Conservation (phyloP, 179 eudicot genomes). For the Drosera spatulata region DNA sequence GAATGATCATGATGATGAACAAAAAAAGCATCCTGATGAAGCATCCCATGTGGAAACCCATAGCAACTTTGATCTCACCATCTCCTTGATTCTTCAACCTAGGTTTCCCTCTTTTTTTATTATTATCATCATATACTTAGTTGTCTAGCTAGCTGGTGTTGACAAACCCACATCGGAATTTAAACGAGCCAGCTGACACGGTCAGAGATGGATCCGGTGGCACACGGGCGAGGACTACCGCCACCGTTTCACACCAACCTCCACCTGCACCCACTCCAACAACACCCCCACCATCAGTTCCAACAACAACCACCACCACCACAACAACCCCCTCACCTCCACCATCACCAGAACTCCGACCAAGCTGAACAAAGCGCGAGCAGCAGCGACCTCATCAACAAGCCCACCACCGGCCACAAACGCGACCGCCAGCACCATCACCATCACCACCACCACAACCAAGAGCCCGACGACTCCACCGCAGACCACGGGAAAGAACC, state of each 20-base stretch:
- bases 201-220: not conserved
- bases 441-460: conserved; percentile 8
- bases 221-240: conserved; percentile 16
- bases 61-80: too few relatives aligned
- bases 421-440: conserved; percentile 28
- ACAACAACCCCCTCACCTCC: conserved; percentile 21
- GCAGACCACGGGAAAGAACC: not conserved
- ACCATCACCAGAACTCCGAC: conserved; percentile 26
- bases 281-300: too few relatives aligned
- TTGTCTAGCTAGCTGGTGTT: too few relatives aligned
- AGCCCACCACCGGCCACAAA: conserved; percentile 10
- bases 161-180: too few relatives aligned
- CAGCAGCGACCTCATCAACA: conserved; percentile 26
- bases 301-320: conserved; percentile 5
- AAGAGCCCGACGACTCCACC: conserved; percentile 2
- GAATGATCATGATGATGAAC: too few relatives aligned
- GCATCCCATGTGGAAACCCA: too few relatives aligned
- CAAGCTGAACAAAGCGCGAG: conserved; percentile 31
- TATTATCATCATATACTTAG: too few relatives aligned
- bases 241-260: conserved; percentile 35
- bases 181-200: too few relatives aligned
- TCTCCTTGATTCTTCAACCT: too few relatives aligned
- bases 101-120: too few relatives aligned
- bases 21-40: too few relatives aligned
- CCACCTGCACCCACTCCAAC: conserved; percentile 17